phyloP scores from a whole-genome alignment of 305 asterid species.

The Plantago coronopus region DNA sequence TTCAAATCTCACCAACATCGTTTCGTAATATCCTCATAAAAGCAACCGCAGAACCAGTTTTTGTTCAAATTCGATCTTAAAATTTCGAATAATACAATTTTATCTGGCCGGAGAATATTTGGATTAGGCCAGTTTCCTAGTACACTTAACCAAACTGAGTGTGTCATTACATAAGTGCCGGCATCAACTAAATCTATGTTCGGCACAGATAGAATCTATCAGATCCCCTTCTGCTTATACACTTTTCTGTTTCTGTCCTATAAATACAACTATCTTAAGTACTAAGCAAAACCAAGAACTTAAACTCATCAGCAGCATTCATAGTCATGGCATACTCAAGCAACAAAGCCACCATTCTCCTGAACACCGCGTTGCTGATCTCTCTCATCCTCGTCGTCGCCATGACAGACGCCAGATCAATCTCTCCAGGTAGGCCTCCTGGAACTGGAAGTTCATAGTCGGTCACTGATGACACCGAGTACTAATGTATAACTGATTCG shows the following conservation, averaged over 20 bases:
- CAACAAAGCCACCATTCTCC: conserved; percentile 22
- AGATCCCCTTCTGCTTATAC: too few species aligned
- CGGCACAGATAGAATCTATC: too few species aligned
- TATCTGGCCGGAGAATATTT: background rate
- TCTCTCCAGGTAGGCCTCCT: conserved; percentile 8
- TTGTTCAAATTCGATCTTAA: too few species aligned
- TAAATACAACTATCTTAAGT: background rate
- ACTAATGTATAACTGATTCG: background rate
- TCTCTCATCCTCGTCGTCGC: conserved; percentile 24
- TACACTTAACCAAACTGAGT: background rate
- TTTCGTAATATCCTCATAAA: too few species aligned
- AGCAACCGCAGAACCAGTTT: too few species aligned
- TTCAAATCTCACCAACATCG: too few species aligned
- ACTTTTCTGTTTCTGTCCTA: too few species aligned
- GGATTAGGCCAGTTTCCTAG: conserved; percentile 3
- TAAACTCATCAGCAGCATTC: background rate
- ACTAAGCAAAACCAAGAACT: background rate
- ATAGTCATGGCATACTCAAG: conserved; percentile 27
- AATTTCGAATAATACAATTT: too few species aligned
- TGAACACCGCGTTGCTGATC: conserved; percentile 22
- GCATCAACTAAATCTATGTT: background rate
- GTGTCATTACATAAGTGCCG: background rate
- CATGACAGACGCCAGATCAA: conserved; percentile 22
- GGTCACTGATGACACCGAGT: too few species aligned
- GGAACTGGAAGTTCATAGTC: too few species aligned